phyloP scores from a whole-genome alignment of 176 grass and related monocot species.

The Miscanthus lutarioriparius region DNA sequence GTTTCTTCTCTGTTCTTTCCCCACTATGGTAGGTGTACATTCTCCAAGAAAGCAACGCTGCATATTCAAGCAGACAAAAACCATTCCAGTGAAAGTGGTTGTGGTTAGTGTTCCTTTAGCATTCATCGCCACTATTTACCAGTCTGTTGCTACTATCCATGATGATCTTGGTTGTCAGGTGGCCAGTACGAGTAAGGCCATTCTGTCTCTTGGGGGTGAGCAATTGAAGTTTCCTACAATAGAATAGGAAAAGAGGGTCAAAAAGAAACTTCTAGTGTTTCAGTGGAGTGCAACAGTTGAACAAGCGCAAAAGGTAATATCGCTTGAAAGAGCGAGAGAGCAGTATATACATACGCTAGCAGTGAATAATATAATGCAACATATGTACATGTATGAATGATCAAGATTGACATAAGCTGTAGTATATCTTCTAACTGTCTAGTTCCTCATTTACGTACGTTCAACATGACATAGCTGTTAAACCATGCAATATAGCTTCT shows the following conservation, averaged over 20 bases:
- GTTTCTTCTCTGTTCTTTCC: constrained; percentile 26
- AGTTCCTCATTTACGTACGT: background rate
- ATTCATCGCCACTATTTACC: constrained; percentile 42
- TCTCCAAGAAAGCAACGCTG: constrained; percentile 53
- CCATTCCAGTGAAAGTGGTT: constrained; percentile 44
- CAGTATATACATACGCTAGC: background rate
- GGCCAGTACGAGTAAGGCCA: constrained; percentile 93
- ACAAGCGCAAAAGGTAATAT: constrained; percentile 25
- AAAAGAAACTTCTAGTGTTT: constrained; percentile 39
- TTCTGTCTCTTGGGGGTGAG: constrained; percentile 96
- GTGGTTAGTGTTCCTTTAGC: constrained; percentile 51
- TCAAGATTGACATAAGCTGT: no score
- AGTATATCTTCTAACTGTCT: background rate
- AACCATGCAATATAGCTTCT: background rate
- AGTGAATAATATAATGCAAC: background rate
- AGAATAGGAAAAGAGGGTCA: constrained; percentile 38
- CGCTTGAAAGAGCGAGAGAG: constrained; percentile 37
- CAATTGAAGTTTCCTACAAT: constrained; percentile 81
- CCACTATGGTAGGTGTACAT: constrained; percentile 38
- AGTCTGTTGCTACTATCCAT: constrained; percentile 79
- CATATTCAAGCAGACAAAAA: constrained; percentile 48
- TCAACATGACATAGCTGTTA: constrained; percentile 10
- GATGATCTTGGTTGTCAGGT: constrained; percentile 94
- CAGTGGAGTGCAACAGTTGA: constrained; percentile 30
- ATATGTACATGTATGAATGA: background rate